Base-by-base conservation (phyloP, 192 early-diverging fungal species). In the Rhizophagus clarus region DNA sequence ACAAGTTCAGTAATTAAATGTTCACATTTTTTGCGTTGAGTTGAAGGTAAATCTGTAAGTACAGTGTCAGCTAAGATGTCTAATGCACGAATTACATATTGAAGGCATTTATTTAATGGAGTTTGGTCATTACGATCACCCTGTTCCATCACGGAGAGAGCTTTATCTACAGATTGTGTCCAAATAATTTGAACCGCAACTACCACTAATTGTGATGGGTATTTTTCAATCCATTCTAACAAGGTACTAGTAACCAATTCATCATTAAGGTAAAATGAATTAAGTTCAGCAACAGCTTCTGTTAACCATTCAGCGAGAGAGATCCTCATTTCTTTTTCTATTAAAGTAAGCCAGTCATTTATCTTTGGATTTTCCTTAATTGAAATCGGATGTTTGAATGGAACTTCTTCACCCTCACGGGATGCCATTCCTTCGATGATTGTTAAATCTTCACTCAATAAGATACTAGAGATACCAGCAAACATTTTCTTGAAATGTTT, bases 401-500 rank as follows among this genome's bases (percentile, higher is more conserved):
- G 40, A 4, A 99, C 92, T 22, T 87, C 86, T 86, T 99, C 98
- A 64, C 96, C 97, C 85, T 99, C 98, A 61, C 91, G 91, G 29
- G 97, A 99, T 7, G 91, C 87, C 88, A 99, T 92, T 51, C 97
- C 97, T 3, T 86, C 56, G 34, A 99, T 94, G 10, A 83, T 69
- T 3, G 89, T 82, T 14, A 85, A 82, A 74, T 98, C 97, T 26
- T 98, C 98, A 42, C 87, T 89, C 31, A 98, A 85, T n/a, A 94
- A 80, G 42, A 99, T 91, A 60, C 89, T 92, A 12, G 93, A 87
- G 68, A 99, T 91, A 60, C 97, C 98, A 14, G 97, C 96, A 93
- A 99, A 99, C 97, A 99, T 99, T 88, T 99, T 99, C 83, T 96
- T 97, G 86, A 99, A 93, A 83, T 99, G 98, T 82, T 98, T 98